Evolutionary conservation across 1,139 yeast species (phyloP).

Genomic region (Nadsonia commutata): DNA sequence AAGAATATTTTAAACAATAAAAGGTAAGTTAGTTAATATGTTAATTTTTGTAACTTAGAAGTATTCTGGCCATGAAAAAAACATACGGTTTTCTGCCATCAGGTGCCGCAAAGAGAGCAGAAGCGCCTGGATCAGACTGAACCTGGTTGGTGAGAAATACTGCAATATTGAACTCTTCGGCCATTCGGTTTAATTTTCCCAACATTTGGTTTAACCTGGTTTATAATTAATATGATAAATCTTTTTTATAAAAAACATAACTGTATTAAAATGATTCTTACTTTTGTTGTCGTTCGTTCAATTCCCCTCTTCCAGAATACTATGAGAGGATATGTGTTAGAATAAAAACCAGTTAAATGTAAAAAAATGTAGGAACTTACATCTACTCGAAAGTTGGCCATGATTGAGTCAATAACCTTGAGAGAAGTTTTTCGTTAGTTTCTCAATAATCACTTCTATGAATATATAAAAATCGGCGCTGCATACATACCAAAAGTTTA

Average conservation of each 20-base stretch:
- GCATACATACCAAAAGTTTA: slow-evolving; percentile 23
- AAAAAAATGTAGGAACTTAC: slow-evolving; percentile 10
- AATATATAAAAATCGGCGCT: too few species aligned
- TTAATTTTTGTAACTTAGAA: neutral
- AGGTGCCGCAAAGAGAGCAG: slow-evolving; percentile 47
- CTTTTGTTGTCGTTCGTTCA: slow-evolving; percentile 46
- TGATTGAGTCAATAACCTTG: slow-evolving; percentile 38
- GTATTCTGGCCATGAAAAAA: neutral
- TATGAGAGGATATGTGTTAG: slow-evolving; percentile 6
- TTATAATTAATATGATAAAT: slow-evolving; percentile 10
- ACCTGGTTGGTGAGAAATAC: slow-evolving; percentile 49
- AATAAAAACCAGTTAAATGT: neutral
- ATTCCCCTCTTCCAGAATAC: slow-evolving; percentile 44
- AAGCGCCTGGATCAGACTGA: slow-evolving; percentile 57
- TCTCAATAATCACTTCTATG: too few species aligned
- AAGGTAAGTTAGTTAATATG: neutral
- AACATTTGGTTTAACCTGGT: slow-evolving; percentile 37
- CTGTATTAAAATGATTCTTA: slow-evolving; percentile 5
- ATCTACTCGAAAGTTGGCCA: slow-evolving; percentile 51
- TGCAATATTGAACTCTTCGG: slow-evolving; percentile 47
- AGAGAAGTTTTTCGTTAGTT: slow-evolving; percentile 7
- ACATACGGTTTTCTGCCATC: slow-evolving; percentile 46
- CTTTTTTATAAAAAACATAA: neutral
- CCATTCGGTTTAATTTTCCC: slow-evolving; percentile 34
- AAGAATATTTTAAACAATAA: neutral